Evolutionary conservation across 2,329 filamentous ascomycete genomes (phyloP), one percentile per base, ranked within the genome.

Genomic region (Setomelanomma holmii): DNA sequence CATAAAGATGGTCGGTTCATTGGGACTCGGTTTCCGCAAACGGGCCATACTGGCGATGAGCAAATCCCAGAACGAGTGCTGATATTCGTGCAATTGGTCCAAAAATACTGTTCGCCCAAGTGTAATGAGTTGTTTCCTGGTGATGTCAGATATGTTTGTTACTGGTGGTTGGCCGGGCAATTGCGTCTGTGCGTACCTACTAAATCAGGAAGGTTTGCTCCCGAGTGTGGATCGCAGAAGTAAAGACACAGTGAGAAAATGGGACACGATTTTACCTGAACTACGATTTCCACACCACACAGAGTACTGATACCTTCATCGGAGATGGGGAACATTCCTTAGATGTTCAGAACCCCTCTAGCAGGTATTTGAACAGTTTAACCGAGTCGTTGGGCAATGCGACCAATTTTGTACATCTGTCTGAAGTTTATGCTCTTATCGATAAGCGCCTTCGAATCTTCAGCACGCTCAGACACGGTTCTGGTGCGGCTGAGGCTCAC

Each of bases 21-120:
- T 52, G 23, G 62, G 58, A 27, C 63, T 66, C 3, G 68, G 58
- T 51, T 73, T 73, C 41, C 70, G 71, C 20, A 74, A 62, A 43
- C 71, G 71, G 41, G 71, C 71, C 71, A 74, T 74, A 34, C 49
- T 34, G 12, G 24, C 40, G 14, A 14, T 30, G 14, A 30, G 27
- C 14, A 6, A 30, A 10, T 8, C 14, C 27, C 27, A 30, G 5
- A 30, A 30, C 5, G 10, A 10, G 27, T 30, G 10, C 14, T 8
- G 6, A 20, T 35, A 36, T 17, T 10, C 3, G 16, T 17, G 34
- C 34, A 36, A 17, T 36, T 36, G 16, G 34, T 4, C 24, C 34
- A 16, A 36, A 36, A 14, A 7, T n/a, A 36, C 12, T 36, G 16
- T 36, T 17, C 34, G 34, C 34, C 16, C 34, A 36, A 36, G 34